Conservation (phyloP, 2,329 filamentous ascomycete species). For the Metarhizium album region DNA sequence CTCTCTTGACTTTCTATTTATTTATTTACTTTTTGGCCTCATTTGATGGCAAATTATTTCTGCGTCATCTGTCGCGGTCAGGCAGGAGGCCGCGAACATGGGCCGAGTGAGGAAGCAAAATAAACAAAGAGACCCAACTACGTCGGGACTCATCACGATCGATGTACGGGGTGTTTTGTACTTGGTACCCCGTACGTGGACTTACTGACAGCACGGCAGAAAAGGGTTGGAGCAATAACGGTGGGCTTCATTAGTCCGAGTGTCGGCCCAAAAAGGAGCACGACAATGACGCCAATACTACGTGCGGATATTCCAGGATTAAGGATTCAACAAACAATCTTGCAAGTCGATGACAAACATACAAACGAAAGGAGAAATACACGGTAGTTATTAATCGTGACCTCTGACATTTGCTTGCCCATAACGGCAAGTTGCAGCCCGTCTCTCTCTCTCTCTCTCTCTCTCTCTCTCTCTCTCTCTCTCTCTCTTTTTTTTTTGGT, state of each 20-base stretch:
- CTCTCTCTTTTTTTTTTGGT: background rate
- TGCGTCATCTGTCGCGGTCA: too few relatives aligned
- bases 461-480: too few relatives aligned
- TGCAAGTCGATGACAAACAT: background rate
- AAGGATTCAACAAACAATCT: background rate
- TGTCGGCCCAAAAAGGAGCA: background rate
- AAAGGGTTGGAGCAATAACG: background rate
- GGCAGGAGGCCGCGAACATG: too few relatives aligned
- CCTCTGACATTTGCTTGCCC: background rate
- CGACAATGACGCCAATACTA: background rate
- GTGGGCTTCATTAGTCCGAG: constrained; percentile 1
- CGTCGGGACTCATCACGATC: too few relatives aligned
- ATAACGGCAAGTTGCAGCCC: background rate
- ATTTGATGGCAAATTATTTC: too few relatives aligned
- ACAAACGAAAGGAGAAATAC: background rate
- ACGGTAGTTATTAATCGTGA: background rate
- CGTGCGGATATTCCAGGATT: background rate
- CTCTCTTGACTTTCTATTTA: too few relatives aligned
- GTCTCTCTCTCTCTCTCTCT: too few relatives aligned
- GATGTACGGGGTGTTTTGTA: too few relatives aligned
- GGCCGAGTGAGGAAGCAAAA: too few relatives aligned
- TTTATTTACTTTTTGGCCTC: too few relatives aligned
- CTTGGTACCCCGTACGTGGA: too few relatives aligned
- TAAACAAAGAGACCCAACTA: too few relatives aligned
- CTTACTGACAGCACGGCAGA: background rate